Conservation (phyloP, 2,329 filamentous ascomycete genomes). For the Stemphylium lycopersici region DNA sequence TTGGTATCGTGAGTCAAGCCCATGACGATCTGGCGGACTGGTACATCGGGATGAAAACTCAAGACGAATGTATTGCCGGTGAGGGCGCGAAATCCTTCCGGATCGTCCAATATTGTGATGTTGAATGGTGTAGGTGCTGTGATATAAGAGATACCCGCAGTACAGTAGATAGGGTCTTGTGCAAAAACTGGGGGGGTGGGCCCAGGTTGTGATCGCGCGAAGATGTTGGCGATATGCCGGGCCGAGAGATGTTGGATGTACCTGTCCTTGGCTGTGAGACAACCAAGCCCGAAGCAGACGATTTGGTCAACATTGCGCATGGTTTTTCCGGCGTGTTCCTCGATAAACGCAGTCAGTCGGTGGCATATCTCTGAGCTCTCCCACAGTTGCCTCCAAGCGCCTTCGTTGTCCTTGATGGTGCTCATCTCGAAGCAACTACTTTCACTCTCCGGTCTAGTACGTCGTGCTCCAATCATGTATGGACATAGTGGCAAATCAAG, state of each 20-base stretch:
- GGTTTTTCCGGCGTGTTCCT: neutral
- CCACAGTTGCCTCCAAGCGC: neutral
- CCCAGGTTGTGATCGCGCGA: neutral
- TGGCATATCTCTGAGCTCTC: neutral
- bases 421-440: too few relatives aligned
- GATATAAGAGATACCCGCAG: neutral
- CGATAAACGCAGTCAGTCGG: neutral
- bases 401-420: too few relatives aligned
- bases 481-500: too few relatives aligned
- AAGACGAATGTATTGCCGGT: too few relatives aligned
- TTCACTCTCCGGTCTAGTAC: too few relatives aligned
- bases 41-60: too few relatives aligned
- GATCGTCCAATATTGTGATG: neutral
- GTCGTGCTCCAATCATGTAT: too few relatives aligned
- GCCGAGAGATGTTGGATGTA: neutral
- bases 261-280: neutral
- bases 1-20: too few relatives aligned
- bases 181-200: neutral
- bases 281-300: neutral
- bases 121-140: neutral
- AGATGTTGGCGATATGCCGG: neutral
- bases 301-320: neutral
- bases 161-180: neutral
- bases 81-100: too few relatives aligned
- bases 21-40: too few relatives aligned